Conservation (phyloP, 192 early-diverging fungal species). For the Dimargaris xerosporica region DNA sequence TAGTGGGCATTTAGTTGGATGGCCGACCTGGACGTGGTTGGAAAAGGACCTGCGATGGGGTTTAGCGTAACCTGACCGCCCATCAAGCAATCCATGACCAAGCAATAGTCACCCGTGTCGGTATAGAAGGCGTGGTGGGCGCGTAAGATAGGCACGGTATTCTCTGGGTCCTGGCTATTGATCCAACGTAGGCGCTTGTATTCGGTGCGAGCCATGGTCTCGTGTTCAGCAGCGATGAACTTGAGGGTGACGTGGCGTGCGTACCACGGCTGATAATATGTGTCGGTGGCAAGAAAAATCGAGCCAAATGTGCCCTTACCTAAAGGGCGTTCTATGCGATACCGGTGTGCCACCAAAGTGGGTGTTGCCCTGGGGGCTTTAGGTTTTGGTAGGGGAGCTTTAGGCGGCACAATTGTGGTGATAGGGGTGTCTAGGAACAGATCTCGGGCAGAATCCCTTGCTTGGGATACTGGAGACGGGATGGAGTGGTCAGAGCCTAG, state of each 20-base stretch:
- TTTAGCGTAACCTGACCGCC: not conserved
- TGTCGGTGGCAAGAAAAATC: slow-evolving; percentile 18
- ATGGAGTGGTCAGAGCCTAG: no score
- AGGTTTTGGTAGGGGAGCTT: no score
- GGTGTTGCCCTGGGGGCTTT: no score
- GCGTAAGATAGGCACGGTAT: not conserved
- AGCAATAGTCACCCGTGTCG: not conserved
- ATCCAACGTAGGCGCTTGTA: not conserved
- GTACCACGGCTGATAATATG: not conserved
- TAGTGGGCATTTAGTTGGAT: not conserved
- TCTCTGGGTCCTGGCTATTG: not conserved
- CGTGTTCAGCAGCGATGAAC: not conserved
- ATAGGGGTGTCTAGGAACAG: no score
- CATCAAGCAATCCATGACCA: slow-evolving; percentile 7
- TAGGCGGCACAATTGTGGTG: no score
- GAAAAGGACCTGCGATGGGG: not conserved
- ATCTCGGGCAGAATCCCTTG: no score
- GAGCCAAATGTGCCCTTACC: slow-evolving; percentile 25
- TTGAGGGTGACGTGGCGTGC: not conserved
- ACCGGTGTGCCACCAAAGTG: not conserved
- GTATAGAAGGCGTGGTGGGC: not conserved
- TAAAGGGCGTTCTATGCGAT: not conserved
- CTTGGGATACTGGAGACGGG: no score
- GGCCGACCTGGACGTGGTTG: not conserved
- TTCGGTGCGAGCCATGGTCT: not conserved